Base-by-base conservation (phyloP, 129 eudicot species). In the Saposhnikovia divaricata region DNA sequence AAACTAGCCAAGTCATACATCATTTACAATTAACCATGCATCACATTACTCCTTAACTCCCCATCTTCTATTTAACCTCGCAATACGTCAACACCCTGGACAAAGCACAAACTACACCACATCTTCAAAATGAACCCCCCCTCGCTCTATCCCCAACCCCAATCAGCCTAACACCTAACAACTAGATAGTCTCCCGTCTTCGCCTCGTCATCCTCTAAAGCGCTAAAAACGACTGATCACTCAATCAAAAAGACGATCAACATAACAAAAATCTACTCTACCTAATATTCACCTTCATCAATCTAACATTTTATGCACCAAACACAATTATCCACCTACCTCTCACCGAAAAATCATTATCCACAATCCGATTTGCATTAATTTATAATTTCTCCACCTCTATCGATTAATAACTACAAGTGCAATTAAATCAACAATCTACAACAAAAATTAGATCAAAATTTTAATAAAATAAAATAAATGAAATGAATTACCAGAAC, bases 401-500 rank as follows among this genome's bases (percentile, higher is more conserved):
- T 59, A 23, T 9, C 66, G n/a, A 59, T 59, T n/a, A n/a, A 59
- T n/a, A 59, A 61, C 69, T 59, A 61, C 5, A n/a, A 61, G 5
- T 25, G 25, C 37, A 59, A 59, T 59, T 25, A n/a, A 15, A 59
- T 57, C 66, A 57, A 21, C 8, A 19, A 23, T 9, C 55, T 50
- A 8, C 15, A 59, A 57, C 11, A 21, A 8, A 59, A 59, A 59
- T 23, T 59, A 59, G 59, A 51, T 51, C n/a, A 51, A 51, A 16
- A 51, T 2, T 7, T 3, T 8, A 9, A 59, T 3, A n/a, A 2
- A 57, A 6, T 6, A 2, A 16, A 10, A 40, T 6, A 72, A 72
- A 43, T 23, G 1, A 8, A 42, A 1, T 15, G 31, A 74, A 74
- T 27, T 42, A 92, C 97, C 97, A 92, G 84, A 92, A 92, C 87